Evolutionary conservation across 306 rosid genomes (phyloP), one percentile per base, ranked within the genome.

Genomic region (Hippophae rhamnoides): DNA sequence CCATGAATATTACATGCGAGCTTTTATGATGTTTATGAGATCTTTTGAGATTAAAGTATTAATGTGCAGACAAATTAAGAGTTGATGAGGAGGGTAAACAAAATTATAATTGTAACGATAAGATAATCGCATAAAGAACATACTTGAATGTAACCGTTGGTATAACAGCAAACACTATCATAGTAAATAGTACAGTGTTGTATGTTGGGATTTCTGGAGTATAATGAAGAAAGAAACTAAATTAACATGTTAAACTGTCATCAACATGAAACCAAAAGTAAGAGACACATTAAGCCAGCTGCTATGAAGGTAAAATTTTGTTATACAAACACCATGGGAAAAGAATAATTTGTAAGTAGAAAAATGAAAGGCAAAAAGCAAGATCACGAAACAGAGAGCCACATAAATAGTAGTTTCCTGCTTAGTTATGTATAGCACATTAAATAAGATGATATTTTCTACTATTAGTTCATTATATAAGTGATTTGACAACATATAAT

Each of bases 91-190:
- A 27, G 53, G 56, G 57, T 56, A 51, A 62, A n/a, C 40, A 10
- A 47, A 47, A 9, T 47, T 23, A 27, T 45, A 31, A 41, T 23
- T 41, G 41, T 25, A 10, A 64, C 55, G 10, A 57, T 44, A 45
- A 45, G 26, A 56, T 64, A 64, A 43, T 48, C 57, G 5, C 8
- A 42, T 11, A 51, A 60, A 51, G 48, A 62, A 81, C 90, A 26
- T 86, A 93, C 95, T 93, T 93, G 81, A 69, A 72, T 56, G 78
- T 3, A 43, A 93, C 63, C 4, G 99, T 93, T 38, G 99, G 95
- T 73, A 81, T 71, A 66, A 89, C 85, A 61, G 80, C 97, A 69
- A 82, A 82, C 72, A 69, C 77, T 73, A 81, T 69, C 99, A 86
- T 84, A 72, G 86, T 47, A 64, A 52, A 68, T 71, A 93, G 53